A percentile compares a stretch with the other conserved stretches of the same genome.
Conservation (phyloP, 768 basidiomycete genomes). For the Phlebiopsis flavidoalba region DNA sequence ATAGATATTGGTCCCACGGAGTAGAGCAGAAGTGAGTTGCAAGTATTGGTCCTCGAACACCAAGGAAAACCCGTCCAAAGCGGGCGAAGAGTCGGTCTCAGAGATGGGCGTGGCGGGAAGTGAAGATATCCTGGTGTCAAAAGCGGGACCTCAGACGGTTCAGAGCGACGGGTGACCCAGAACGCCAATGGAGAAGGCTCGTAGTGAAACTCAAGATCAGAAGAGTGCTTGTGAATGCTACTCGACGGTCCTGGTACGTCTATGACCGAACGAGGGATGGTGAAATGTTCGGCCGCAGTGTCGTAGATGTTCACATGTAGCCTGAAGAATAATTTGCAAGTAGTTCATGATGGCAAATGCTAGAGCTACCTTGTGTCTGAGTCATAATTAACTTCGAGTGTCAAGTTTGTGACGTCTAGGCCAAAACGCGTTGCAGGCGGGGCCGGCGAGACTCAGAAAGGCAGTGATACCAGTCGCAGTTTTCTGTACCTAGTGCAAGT, state of each 20-base stretch:
- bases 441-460: slow-evolving; percentile 46
- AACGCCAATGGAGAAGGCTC: slow-evolving; percentile 64
- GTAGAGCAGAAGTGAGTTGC: slow-evolving; percentile 66
- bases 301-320: slow-evolving; percentile 68
- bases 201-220: slow-evolving; percentile 68
- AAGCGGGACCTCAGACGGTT: slow-evolving; percentile 52
- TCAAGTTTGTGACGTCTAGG: slow-evolving; percentile 48
- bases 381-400: slow-evolving; percentile 63
- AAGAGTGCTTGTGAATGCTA: slow-evolving; percentile 31
- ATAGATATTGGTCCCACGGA: slow-evolving; percentile 65
- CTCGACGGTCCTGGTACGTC: slow-evolving; percentile 32
- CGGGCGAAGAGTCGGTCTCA: slow-evolving; percentile 41
- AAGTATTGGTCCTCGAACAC: slow-evolving; percentile 81
- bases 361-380: slow-evolving; percentile 39
- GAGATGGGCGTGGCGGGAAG: slow-evolving; percentile 56
- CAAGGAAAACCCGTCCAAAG: slow-evolving; percentile 61
- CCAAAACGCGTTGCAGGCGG: slow-evolving; percentile 65
- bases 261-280: slow-evolving; percentile 51
- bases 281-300: slow-evolving; percentile 55
- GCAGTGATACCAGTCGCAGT: slow-evolving; percentile 48
- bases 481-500: slow-evolving; percentile 39
- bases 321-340: slow-evolving; percentile 30
- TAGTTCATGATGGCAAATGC: neutral
- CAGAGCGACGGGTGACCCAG: slow-evolving; percentile 69
- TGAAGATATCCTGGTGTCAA: slow-evolving; percentile 64